phyloP scores from a whole-genome alignment of 1,284 basidiomycete species.

The Austroboletus novae-zelandiae region DNA sequence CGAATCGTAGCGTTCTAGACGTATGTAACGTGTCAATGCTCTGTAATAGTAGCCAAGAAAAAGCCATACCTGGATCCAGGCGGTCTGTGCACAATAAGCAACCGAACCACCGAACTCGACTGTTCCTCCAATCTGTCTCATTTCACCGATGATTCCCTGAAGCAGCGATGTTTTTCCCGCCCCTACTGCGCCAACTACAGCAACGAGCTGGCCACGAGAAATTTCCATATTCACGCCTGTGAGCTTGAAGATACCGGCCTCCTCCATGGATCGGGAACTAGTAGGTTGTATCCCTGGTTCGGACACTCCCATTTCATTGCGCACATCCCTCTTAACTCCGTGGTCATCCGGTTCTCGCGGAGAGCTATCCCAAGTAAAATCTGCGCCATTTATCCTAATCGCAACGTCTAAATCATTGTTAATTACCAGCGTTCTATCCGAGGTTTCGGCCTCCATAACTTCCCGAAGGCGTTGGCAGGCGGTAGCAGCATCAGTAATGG shows the following conservation, averaged over 20 bases:
- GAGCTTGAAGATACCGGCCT: conserved; percentile 21
- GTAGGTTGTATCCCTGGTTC: too few species aligned
- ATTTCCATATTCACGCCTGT: conserved; percentile 61
- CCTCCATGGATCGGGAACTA: conserved; percentile 1
- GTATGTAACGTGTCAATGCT: neutral
- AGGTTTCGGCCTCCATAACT: conserved; percentile 78
- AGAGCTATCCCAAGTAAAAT: conserved; percentile 85
- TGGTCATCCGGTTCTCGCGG: conserved; percentile 45
- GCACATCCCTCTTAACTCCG: too few species aligned
- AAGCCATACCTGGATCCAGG: conserved; percentile 77
- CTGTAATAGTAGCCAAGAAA: neutral
- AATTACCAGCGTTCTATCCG: conserved; percentile 51
- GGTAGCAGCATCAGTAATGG: conserved; percentile 77
- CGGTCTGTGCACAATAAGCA: conserved; percentile 80
- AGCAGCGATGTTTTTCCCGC: conserved; percentile 73
- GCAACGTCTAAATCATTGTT: conserved; percentile 58
- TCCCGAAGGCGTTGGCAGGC: conserved; percentile 67
- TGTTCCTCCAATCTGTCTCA: conserved; percentile 61
- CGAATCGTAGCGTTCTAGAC: conserved; percentile 64
- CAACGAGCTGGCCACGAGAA: conserved; percentile 71
- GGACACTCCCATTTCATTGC: too few species aligned
- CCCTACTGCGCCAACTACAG: conserved; percentile 72
- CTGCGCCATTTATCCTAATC: conserved; percentile 61
- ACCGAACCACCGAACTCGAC: conserved; percentile 72
- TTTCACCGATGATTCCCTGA: conserved; percentile 80